Base-by-base conservation (phyloP, 2,329 filamentous ascomycete species). In the Grosmannia serpens region DNA sequence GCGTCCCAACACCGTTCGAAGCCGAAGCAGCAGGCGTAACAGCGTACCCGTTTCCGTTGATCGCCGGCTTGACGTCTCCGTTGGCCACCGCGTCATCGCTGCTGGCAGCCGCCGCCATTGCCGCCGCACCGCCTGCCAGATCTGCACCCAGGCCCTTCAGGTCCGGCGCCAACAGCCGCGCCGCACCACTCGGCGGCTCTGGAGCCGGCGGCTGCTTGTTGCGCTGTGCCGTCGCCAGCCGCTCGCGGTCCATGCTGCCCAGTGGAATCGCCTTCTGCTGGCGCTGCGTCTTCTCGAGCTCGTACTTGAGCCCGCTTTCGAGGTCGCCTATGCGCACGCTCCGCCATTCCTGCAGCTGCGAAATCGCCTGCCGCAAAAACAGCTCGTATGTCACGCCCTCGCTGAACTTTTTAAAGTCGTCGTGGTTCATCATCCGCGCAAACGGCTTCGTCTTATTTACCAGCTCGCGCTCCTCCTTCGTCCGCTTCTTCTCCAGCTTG, bases 401-500 rank as follows among this genome's bases (percentile, higher is more conserved):
- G 64, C 86, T 88, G 64, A 97, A 86, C 13, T 85, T 83, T 62
- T 95, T 88, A 67, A 95, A 97, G 70, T 99, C 94, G 53, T 86
- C 80, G 65, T 87, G 87, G 66, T 92, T 95, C 92, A 97, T 96
- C 83, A 97, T 95, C 49, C 92, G 84, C 3, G 91, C 92, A 67
- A 96, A 96, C 0, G 94, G 94, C 67, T 99, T 99, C 6, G 91
- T 88, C 70, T 95, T 96, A 73, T 92, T 92, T 20, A 96, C 73
- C 17, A 97, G 74, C 57, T 97, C 94, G 57, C 87, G 83, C 71
- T 99, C 94, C 69, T 99, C 94, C 69, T 97, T 97, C 0, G 90
- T 95, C 38, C 91, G 83, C 74, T 91, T 96, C 81, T 97, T 99
- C 68, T 99, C 94, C 5, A 86, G 71, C 55, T 90, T 88, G 29